Base-by-base conservation (phyloP, 164 flowering plant genomes). In the Liquidambar formosana region DNA sequence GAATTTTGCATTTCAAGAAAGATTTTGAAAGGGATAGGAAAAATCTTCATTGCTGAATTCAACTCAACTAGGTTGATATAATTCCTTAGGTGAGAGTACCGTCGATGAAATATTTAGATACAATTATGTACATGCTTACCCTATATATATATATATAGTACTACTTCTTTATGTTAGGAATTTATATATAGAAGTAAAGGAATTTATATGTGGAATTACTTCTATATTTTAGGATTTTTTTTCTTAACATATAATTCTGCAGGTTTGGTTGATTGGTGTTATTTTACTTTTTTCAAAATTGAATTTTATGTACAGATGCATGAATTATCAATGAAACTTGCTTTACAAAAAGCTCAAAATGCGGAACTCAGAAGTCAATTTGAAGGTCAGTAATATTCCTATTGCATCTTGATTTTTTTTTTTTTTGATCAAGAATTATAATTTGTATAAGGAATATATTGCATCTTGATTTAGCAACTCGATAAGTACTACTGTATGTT, bases 261-360 rank as follows among this genome's bases (percentile, higher is more conserved):
- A 21, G n/a, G 21, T 25, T 49, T 19, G 9, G n/a, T 33, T 44
- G 11, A 52, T 60, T 49, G 22, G 8, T 25, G 44, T 28, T 9
- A 1, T 58, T 33, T 61, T n/a, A 10, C 13, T 41, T 2, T 8
- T 19, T 21, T 12, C 4, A 23, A 33, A 1, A 18, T 44, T 62
- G 16, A 9, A 23, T 33, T 66, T 70, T 52, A 19, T 54, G 62
- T 66, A 22, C 85, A 84, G 87, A 84, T 79, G 63, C 87, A 84
- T 68, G 81, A 84, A 58, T 79, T 93, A 67, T 67, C 81, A 5
- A 83, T 89, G 94, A 92, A 90, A 75, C 92, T 94, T 73, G 88
- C 93, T 62, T 63, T 84, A 77, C 98, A 93, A 68, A 96, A 85
- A 84, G 85, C 97, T 47, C 97, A 92, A 71, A 88, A 93, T 82